Evolutionary conservation across 2,329 filamentous ascomycete genomes (phyloP).

Genomic region (Arthrobotrys entomopaga): DNA sequence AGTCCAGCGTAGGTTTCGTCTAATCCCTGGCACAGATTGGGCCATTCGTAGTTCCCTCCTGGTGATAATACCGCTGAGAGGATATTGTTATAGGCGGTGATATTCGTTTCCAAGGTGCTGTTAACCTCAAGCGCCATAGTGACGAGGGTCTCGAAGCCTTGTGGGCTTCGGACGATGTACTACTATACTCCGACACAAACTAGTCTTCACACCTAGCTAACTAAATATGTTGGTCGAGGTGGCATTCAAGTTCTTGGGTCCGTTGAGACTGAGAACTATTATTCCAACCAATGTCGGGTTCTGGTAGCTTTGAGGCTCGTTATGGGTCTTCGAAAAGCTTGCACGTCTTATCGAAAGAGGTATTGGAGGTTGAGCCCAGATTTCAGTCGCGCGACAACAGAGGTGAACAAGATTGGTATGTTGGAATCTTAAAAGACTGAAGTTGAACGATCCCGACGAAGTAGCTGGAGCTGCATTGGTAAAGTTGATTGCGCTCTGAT

Average conservation of each 20-base stretch:
- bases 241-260: too few relatives aligned
- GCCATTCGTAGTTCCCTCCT: slow-evolving; percentile 34
- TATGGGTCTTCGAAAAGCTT: too few relatives aligned
- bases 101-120: slow-evolving; percentile 19
- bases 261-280: too few relatives aligned
- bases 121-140: not conserved
- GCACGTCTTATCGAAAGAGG: too few relatives aligned
- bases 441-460: slow-evolving; percentile 20
- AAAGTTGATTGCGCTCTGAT: not conserved
- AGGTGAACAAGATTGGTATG: too few relatives aligned
- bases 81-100: slow-evolving; percentile 26
- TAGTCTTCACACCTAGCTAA: too few relatives aligned
- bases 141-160: not conserved
- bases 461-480: slow-evolving; percentile 20
- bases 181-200: too few relatives aligned
- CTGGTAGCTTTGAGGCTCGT: too few relatives aligned
- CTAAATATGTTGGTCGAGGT: too few relatives aligned
- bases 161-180: not conserved
- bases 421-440: not conserved
- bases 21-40: slow-evolving; percentile 32
- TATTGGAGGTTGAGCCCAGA: too few relatives aligned
- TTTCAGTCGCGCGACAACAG: too few relatives aligned
- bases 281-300: too few relatives aligned
- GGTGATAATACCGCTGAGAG: slow-evolving; percentile 22
- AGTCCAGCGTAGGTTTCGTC: slow-evolving; percentile 14